Conservation (phyloP, 805 yeast genomes). For the Yamadazyma paraphyllophila region DNA sequence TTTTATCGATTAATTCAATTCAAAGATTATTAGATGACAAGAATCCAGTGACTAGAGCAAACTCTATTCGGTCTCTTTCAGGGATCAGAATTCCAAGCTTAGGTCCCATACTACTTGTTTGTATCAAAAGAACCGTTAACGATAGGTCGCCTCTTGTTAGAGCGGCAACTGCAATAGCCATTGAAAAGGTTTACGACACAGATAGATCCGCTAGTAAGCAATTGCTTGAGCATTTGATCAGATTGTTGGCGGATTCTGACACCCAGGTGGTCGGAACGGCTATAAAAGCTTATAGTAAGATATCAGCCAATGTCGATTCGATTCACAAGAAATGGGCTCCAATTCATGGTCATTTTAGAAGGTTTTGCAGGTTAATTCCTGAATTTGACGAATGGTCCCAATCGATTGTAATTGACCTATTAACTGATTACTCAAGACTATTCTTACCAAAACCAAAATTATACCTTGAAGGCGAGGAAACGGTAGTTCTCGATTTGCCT, state of each 20-base stretch:
- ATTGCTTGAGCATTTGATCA: constrained; percentile 46
- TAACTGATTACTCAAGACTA: constrained; percentile 63
- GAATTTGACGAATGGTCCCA: constrained; percentile 77
- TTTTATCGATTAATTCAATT: constrained; percentile 85
- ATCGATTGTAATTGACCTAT: constrained; percentile 52
- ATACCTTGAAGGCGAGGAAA: constrained; percentile 25
- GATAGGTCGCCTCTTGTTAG: constrained; percentile 82
- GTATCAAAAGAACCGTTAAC: constrained; percentile 61
- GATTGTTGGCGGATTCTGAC: constrained; percentile 63
- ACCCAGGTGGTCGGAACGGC: constrained; percentile 70
- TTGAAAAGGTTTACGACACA: constrained; percentile 52
- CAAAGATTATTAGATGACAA: constrained; percentile 78
- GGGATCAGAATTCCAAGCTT: constrained; percentile 83
- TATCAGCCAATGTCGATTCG: constrained; percentile 38
- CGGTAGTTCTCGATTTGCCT: constrained; percentile 35
- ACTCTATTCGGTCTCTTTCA: constrained; percentile 75
- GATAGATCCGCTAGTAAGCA: constrained; percentile 47
- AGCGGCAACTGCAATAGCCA: constrained; percentile 72
- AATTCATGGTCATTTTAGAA: constrained; percentile 68
- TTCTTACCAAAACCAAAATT: constrained; percentile 58
- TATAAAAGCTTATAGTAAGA: constrained; percentile 50
- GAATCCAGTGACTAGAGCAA: constrained; percentile 62
- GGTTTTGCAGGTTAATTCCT: constrained; percentile 46
- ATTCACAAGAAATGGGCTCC: constrained; percentile 50
- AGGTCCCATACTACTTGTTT: constrained; percentile 71